Percentiles rank a stretch among this genome's conserved stretches.
Conservation (phyloP, 2,329 filamentous ascomycete genomes). For the Fusarium tricinctum region DNA sequence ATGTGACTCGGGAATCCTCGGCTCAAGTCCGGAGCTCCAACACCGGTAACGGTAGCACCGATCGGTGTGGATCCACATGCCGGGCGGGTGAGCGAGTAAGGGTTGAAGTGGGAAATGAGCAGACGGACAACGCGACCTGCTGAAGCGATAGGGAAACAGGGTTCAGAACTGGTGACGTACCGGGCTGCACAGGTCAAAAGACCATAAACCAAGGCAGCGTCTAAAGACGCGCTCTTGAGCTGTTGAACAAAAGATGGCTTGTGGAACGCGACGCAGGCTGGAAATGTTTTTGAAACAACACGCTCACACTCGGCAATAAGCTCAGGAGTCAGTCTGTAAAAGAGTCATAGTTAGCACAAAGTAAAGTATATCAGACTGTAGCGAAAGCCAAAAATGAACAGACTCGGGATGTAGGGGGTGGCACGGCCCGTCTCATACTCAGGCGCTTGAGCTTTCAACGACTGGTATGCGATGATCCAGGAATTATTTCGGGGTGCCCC, state of each 20-base stretch:
- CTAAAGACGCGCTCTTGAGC: constrained; percentile 68
- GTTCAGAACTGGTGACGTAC: constrained; percentile 58
- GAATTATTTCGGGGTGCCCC: constrained; percentile 43
- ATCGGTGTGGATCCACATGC: constrained; percentile 47
- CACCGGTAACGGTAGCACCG: constrained; percentile 45
- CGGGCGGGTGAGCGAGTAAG: constrained; percentile 44
- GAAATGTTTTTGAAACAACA: constrained; percentile 72
- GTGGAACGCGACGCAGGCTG: constrained; percentile 73
- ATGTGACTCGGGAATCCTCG: constrained; percentile 39
- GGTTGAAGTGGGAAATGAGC: constrained; percentile 42
- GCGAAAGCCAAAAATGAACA: constrained; percentile 14
- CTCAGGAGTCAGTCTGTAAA: constrained; percentile 66
- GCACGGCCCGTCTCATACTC: constrained; percentile 47
- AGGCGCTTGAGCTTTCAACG: constrained; percentile 23
- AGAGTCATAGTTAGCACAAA: constrained; percentile 46
- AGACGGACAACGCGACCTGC: constrained; percentile 24
- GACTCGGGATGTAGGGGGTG: constrained; percentile 35
- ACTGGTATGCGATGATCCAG: constrained; percentile 9
- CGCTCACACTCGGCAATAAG: constrained; percentile 71
- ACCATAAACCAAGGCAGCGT: constrained; percentile 70
- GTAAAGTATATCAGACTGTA: constrained; percentile 10
- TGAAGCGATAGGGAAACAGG: constrained; percentile 32
- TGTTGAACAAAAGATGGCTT: constrained; percentile 73
- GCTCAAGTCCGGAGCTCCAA: constrained; percentile 42
- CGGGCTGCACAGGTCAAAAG: constrained; percentile 70